Percentiles rank a stretch among this genome's conserved stretches.
These are phyloP conservation scores for Leishmania lainsoni DNA, from an alignment of 208 protist genomes.

Conservation along the genomic window DNA sequence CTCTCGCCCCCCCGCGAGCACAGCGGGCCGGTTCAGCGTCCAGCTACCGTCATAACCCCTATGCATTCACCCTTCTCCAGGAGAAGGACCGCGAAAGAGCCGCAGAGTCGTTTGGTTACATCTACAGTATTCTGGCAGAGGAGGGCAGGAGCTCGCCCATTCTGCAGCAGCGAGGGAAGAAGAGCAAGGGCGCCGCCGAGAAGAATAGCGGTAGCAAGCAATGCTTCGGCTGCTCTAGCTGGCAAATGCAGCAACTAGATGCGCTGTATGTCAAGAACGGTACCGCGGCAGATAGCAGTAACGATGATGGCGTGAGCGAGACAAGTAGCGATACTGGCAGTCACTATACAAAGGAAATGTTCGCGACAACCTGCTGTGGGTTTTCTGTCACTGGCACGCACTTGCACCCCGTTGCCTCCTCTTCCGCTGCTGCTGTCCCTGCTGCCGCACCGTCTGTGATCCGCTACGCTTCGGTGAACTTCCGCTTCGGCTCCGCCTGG, in stretches of 20 bases:
- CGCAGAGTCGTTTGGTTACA: constrained; percentile 20
- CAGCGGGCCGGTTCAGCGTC: constrained; percentile 1
- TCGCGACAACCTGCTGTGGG: background rate
- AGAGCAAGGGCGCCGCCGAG: background rate
- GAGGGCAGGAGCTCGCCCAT: background rate
- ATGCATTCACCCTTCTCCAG: constrained; percentile 35
- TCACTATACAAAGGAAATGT: constrained; percentile 8
- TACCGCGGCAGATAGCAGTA: constrained; percentile 18
- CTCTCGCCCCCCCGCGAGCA: background rate
- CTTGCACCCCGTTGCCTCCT: background rate
- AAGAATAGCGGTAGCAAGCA: constrained; percentile 6
- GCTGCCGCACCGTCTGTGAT: constrained; percentile 25
- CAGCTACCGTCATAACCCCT: constrained; percentile 53
- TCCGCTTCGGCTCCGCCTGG: constrained; percentile 88
- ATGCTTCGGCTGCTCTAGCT: constrained; percentile 9
- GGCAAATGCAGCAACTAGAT: background rate
- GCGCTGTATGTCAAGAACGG: background rate
- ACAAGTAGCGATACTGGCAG: constrained; percentile 38
- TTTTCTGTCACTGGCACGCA: constrained; percentile 28
- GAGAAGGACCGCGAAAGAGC: constrained; percentile 27
- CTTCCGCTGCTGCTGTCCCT: background rate
- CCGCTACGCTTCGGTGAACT: constrained; percentile 87
- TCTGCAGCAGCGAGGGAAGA: constrained; percentile 5
- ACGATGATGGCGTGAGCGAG: constrained; percentile 59
- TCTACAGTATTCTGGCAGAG: constrained; percentile 20